These are phyloP conservation scores for Aspergillus fijiensis DNA, from an alignment of 2,329 filamentous ascomycete genomes.

Conservation along the genomic window DNA sequence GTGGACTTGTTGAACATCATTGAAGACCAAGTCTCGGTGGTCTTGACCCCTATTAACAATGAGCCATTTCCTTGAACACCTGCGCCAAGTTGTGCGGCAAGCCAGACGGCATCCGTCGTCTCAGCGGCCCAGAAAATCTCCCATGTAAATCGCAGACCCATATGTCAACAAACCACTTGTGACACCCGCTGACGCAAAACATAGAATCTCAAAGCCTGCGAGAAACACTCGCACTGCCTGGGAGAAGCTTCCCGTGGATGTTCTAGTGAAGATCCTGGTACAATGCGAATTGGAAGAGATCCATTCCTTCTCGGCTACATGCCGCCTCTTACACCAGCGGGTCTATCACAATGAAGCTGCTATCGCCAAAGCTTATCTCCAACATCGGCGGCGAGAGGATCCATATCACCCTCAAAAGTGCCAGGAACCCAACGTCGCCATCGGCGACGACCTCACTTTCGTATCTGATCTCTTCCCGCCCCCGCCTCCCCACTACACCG, in stretches of 20 bases:
- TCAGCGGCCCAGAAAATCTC: neutral
- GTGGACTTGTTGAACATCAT: neutral
- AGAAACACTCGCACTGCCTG: slow-evolving; percentile 13
- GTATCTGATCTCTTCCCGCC: slow-evolving; percentile 28
- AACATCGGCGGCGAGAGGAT: slow-evolving; percentile 12
- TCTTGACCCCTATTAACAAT: neutral
- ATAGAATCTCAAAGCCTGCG: neutral
- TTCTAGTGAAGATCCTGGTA: slow-evolving; percentile 21
- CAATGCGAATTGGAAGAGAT: slow-evolving; percentile 24
- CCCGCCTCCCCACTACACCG: slow-evolving; percentile 27
- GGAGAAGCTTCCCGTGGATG: slow-evolving; percentile 21
- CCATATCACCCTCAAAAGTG: neutral
- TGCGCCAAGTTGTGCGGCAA: neutral
- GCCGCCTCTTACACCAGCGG: slow-evolving; percentile 21
- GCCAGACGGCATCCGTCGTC: neutral
- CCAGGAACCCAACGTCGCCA: neutral
- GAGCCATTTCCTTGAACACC: neutral
- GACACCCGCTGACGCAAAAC: neutral
- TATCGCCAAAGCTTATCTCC: slow-evolving; percentile 25
- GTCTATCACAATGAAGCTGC: slow-evolving; percentile 21
- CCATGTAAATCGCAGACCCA: slow-evolving; percentile 2
- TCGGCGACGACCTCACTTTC: slow-evolving; percentile 27
- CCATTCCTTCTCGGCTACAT: slow-evolving; percentile 20
- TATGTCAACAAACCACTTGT: neutral
- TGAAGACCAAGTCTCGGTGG: neutral